A percentile compares a stretch with the other conserved stretches of the same genome.
Evolutionary conservation across 306 rosid species (phyloP).

Genomic region (Dalbergia cochinchinensis): DNA sequence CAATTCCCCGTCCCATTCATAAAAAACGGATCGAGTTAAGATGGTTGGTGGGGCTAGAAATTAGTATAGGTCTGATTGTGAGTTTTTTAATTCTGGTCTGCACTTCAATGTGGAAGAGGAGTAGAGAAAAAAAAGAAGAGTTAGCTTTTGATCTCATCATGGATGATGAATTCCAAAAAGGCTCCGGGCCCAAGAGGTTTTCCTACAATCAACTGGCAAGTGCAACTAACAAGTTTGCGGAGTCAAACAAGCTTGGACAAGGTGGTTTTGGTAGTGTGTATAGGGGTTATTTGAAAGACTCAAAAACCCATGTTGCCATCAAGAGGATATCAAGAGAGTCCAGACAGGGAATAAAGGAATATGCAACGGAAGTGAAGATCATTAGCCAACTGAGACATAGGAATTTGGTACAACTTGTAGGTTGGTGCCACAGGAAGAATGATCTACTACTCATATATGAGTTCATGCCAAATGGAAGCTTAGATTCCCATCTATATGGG

Average conservation of each 20-base stretch:
- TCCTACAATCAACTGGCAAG: slow-evolving; percentile 38
- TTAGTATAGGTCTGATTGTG: slow-evolving; percentile 19
- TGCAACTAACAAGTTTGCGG: slow-evolving; percentile 53
- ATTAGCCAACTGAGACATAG: slow-evolving; percentile 54
- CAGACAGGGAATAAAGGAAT: slow-evolving; percentile 50
- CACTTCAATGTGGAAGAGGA: slow-evolving; percentile 33
- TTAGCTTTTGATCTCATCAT: slow-evolving; percentile 31
- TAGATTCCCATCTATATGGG: slow-evolving; percentile 52
- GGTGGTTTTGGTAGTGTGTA: slow-evolving; percentile 57
- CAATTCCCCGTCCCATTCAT: not conserved
- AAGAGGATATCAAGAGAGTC: slow-evolving; percentile 55
- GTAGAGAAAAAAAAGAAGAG: slow-evolving; percentile 27
- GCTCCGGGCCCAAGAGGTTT: slow-evolving; percentile 52
- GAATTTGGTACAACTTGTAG: slow-evolving; percentile 54
- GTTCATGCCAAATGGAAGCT: slow-evolving; percentile 56
- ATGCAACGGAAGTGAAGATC: slow-evolving; percentile 54
- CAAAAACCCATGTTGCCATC: slow-evolving; percentile 46
- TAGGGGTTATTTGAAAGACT: slow-evolving; percentile 48
- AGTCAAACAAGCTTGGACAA: slow-evolving; percentile 53
- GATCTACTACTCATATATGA: slow-evolving; percentile 54
- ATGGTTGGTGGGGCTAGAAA: slow-evolving; percentile 42
- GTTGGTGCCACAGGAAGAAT: slow-evolving; percentile 59
- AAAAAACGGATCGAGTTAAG: not conserved
- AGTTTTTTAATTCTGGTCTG: slow-evolving; percentile 26
- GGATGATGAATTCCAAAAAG: slow-evolving; percentile 52